phyloP scores from a whole-genome alignment of 2,329 filamentous ascomycete species.

The Arthrobotrys conoides region DNA sequence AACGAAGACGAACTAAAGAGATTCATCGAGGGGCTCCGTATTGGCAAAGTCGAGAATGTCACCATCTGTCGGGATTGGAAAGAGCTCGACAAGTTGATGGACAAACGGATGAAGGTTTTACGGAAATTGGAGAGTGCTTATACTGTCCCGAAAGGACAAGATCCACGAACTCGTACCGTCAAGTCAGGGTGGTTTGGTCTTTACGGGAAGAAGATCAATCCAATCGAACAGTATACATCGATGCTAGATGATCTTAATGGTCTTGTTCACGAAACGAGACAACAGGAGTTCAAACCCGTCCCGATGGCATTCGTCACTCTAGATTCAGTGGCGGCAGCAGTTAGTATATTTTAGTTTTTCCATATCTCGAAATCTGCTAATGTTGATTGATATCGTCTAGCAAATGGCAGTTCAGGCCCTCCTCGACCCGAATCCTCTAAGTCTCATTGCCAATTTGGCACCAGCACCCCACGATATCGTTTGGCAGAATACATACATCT shows the following conservation, averaged over 20 bases:
- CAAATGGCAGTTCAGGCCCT: constrained; percentile 98
- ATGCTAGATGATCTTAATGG: constrained; percentile 84
- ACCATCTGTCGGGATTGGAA: constrained; percentile 90
- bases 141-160: constrained; percentile 80
- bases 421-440: constrained; percentile 88
- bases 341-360: constrained; percentile 54
- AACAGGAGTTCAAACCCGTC: constrained; percentile 81
- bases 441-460: constrained; percentile 85
- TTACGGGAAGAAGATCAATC: constrained; percentile 79
- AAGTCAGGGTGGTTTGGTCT: constrained; percentile 84
- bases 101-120: constrained; percentile 76
- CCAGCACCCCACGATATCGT: constrained; percentile 93
- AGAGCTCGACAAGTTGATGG: constrained; percentile 81
- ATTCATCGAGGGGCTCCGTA: constrained; percentile 87
- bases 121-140: constrained; percentile 85
- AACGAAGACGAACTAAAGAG: constrained; percentile 87
- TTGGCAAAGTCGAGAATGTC: constrained; percentile 90
- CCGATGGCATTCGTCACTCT: constrained; percentile 96
- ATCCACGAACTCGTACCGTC: constrained; percentile 77
- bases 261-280: constrained; percentile 78
- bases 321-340: constrained; percentile 87
- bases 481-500: constrained; percentile 92
- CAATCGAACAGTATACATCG: constrained; percentile 94
- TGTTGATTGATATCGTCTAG: constrained; percentile 63
- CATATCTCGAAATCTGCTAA: constrained; percentile 14